Base-by-base conservation (phyloP, 2,329 filamentous ascomycete species). In the Chaetomium sp. region DNA sequence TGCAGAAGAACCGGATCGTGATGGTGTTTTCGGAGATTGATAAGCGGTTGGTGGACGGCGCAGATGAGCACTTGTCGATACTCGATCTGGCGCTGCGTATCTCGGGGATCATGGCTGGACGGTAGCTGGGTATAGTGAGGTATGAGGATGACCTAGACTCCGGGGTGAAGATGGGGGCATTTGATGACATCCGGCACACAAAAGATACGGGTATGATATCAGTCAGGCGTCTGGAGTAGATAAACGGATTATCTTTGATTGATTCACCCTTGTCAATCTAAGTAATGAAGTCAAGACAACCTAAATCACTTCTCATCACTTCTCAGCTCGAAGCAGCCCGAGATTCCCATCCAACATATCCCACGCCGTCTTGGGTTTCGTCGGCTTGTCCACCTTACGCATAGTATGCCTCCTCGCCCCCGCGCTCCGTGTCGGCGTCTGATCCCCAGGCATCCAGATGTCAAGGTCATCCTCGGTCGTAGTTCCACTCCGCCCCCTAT, bases 21-120 rank as follows among this genome's bases (percentile, higher is more conserved):
- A 78, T 89, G 59, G 78, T 92, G 3, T 99, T 99, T 68, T 96
- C 91, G 0, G 91, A 97, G 70, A 80, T 92, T 34, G 94, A 99
- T 69, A 97, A 97, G 78, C 81, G 94, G 61, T 73, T 99, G 47
- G 87, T 96, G 5, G 95, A 99, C 70, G 94, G 94, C 7, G 88
- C 91, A 2, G 94, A 99, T 68, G 94, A 99, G 73, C 92, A 99
- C 69, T 76, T 99, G 32, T 90, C 89, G 1, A 87, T 97, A 57
- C 74, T 99, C 36, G 92, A 99, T 70, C 69, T 97, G 61, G 80
- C 87, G 6, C 77, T 97, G 67, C 85, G 89, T 66, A 87, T 96
- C 74, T 89, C 89, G 0, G 82, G 81, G 35, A 84, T 94, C 56
- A 68, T 95, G 68, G 77, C 76, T 43, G 76, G 76, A 41, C 72